Percentiles rank a stretch among this genome's conserved stretches.
These are phyloP conservation scores for Pezicula carpinea DNA, from an alignment of 2,329 filamentous ascomycete genomes.

Conservation along the genomic window DNA sequence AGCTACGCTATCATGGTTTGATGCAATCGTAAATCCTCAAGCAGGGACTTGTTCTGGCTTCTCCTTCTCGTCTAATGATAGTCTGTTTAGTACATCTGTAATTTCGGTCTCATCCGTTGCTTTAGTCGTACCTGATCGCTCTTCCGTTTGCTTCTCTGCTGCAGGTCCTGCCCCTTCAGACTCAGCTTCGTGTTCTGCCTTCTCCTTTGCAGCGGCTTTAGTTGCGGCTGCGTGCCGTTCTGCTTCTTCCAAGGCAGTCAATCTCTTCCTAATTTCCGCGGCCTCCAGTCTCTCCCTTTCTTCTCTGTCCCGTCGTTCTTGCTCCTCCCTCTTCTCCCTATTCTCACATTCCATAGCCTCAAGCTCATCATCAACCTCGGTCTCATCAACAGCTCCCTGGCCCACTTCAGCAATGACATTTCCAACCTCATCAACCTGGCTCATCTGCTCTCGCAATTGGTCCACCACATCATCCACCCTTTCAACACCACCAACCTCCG, in stretches of 20 bases:
- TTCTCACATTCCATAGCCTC: slow-evolving; percentile 59
- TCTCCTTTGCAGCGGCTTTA: slow-evolving; percentile 15
- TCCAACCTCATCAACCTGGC: slow-evolving; percentile 75
- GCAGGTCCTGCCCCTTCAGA: not conserved
- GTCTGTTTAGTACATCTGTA: slow-evolving; percentile 13
- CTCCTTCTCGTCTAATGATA: slow-evolving; percentile 17
- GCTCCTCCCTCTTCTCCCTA: slow-evolving; percentile 37
- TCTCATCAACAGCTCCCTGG: slow-evolving; percentile 63
- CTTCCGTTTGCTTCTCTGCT: slow-evolving; percentile 10
- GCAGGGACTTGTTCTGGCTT: slow-evolving; percentile 11
- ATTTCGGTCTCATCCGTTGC: slow-evolving; percentile 11
- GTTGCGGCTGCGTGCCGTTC: no score
- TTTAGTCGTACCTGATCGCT: slow-evolving; percentile 4
- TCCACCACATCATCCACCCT: slow-evolving; percentile 73
- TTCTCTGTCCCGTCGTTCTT: slow-evolving; percentile 25
- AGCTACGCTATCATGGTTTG: not conserved
- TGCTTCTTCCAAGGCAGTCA: slow-evolving; percentile 22
- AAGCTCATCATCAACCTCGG: slow-evolving; percentile 83
- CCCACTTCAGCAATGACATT: slow-evolving; percentile 65
- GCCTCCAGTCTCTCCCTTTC: slow-evolving; percentile 24
- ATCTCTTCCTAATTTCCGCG: slow-evolving; percentile 23
- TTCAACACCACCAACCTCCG: slow-evolving; percentile 71
- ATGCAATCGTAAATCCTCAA: slow-evolving; percentile 6
- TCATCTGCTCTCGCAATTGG: slow-evolving; percentile 73
- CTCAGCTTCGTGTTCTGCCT: slow-evolving; percentile 10